Conservation (phyloP, 2,329 filamentous ascomycete genomes). For the Alternaria viburni region DNA sequence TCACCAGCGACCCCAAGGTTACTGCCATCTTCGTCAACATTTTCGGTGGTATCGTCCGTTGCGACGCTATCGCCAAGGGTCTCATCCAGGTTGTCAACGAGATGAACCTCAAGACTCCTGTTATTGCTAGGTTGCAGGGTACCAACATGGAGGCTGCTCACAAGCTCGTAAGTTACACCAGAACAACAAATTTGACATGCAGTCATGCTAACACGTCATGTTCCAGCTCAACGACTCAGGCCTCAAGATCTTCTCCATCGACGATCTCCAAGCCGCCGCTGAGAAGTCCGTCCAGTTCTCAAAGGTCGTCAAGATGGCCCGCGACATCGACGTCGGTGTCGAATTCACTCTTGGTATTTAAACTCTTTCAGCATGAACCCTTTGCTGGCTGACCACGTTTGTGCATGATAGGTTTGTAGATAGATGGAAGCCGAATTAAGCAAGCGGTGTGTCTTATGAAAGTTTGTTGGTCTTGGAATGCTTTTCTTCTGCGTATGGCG, state of each 20-base stretch:
- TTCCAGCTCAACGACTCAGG: conserved; percentile 87
- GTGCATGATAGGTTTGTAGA: conserved; percentile 2
- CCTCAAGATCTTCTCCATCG: conserved; percentile 99
- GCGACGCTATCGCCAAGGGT: conserved; percentile 95
- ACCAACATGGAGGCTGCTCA: conserved; percentile 98
- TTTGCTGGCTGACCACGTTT: conserved; percentile 12
- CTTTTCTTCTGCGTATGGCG: neutral
- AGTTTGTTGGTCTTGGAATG: neutral
- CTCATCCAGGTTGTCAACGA: conserved; percentile 92
- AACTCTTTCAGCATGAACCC: conserved; percentile 14
- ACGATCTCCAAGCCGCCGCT: conserved; percentile 94
- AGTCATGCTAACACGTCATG: neutral
- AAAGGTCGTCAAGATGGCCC: conserved; percentile 98
- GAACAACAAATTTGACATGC: too few relatives aligned
- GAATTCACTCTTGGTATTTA: conserved; percentile 74
- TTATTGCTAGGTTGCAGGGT: conserved; percentile 95
- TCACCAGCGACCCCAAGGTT: conserved; percentile 97
- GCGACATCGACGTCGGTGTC: conserved; percentile 96
- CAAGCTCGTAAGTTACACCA: conserved; percentile 64
- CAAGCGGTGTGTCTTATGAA: neutral
- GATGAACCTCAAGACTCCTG: conserved; percentile 95
- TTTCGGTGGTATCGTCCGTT: conserved; percentile 98
- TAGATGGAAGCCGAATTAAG: neutral
- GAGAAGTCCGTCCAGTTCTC: conserved; percentile 99
- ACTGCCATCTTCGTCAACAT: conserved; percentile 99